Evolutionary conservation across 441 rosid species (phyloP), one percentile per base, ranked within the genome.

Genomic region (Daphne laureola): DNA sequence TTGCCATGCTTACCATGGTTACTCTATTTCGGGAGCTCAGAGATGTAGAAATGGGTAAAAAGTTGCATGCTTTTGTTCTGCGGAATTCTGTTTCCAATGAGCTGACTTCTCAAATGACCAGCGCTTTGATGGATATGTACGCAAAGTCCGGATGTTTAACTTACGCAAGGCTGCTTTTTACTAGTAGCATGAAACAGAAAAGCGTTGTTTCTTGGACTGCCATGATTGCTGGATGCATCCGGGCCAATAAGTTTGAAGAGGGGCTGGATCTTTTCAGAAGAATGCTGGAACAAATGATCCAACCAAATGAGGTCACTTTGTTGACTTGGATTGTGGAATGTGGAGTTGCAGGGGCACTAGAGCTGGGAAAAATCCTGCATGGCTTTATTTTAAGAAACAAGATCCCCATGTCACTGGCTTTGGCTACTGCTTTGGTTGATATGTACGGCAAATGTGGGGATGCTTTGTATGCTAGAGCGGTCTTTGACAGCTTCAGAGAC

Each of bases 121-220:
- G 78, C 59, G 56, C 75, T 61, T 68, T 78, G 72, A 64, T 78
- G 71, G 76, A 75, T 60, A 75, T 78, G 84, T 74, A 75, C 53
- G 66, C 66, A 48, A 75, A 73, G 63, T 66, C 67, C 54, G 70
- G 75, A 18, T 62, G 71, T 63, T 56, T 75, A 50, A 58, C 17
- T 53, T 68, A 46, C 17, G 78, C 84, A 2, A 53, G 44, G 54
- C 55, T 0, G 31, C 41, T 78, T 46, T 78, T 78, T 38, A 26
- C n/a, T n/a, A n/a, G 69, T 21, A 53, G 65, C 61, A 57, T 73
- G 57, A 50, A 45, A 42, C 62, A 60, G 48, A 76, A 38, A 64
- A 67, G 46, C 47, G 44, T 76, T 35, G 74, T 76, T 64, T 63
- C 79, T 0, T 76, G 79, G 79, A 76, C 79, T 62, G 71, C 71